Evolutionary conservation across 352 stramenopile genomes (phyloP).

Genomic region (Phytophthora ohioensis): DNA sequence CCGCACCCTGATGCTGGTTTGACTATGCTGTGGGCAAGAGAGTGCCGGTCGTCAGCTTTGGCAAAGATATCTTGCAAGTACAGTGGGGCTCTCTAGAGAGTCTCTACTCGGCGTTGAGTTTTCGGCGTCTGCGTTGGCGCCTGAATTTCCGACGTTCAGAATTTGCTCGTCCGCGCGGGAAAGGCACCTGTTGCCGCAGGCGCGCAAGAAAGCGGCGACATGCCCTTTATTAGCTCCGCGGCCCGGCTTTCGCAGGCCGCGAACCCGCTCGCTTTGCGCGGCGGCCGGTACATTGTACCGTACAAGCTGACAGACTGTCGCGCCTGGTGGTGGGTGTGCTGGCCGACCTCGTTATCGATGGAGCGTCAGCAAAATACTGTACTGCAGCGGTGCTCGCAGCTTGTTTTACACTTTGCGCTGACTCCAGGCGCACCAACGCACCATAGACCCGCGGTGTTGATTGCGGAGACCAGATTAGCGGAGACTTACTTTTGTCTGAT

Average conservation of each 20-base stretch:
- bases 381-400: conserved; percentile 1
- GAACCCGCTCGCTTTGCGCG: conserved; percentile 28
- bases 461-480: conserved; percentile 8
- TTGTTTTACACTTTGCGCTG: conserved; percentile 19
- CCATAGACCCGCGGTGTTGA: not conserved
- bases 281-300: not conserved
- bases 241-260: conserved; percentile 20
- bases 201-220: conserved; percentile 21
- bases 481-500: conserved; percentile 32
- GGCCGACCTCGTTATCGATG: conserved; percentile 16
- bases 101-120: not conserved
- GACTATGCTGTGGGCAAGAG: not conserved
- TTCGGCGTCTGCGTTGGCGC: not conserved
- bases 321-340: conserved; percentile 6
- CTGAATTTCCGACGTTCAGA: conserved; percentile 32
- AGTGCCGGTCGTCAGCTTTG: not conserved
- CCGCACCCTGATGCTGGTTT: not conserved
- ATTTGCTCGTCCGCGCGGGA: not conserved
- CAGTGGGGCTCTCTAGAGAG: not conserved
- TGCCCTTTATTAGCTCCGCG: conserved; percentile 20
- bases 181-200: conserved; percentile 15
- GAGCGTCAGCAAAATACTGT: not conserved
- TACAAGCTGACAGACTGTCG: conserved; percentile 3
- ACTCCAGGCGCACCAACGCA: not conserved
- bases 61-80: not conserved